Evolutionary conservation across 1,139 yeast species (phyloP), one percentile per base, ranked within the genome.

Genomic region (Wickerhamomyces sp.): DNA sequence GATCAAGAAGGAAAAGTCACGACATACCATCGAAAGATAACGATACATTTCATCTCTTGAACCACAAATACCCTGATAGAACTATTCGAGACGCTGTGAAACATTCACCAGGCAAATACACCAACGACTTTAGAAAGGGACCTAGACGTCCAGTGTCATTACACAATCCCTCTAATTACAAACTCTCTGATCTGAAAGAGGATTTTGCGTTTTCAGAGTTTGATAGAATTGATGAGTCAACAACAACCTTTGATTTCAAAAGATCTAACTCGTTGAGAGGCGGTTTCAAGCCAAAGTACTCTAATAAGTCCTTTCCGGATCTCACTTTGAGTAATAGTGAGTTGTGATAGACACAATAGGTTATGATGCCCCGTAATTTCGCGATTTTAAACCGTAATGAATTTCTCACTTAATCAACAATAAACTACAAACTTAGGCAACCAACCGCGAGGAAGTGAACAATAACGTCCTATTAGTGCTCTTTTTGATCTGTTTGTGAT

Each of bases 211-310:
- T 33, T 12, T n/a, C 26, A 14, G 27, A 15, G 15, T 26, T 27
- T 19, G 36, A 33, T 14, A 26, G 19, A 10, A 24, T 33, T 27
- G 36, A 33, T 15, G 31, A 33, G 10, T 33, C 36, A 4, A 26
- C 35, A 5, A 25, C 18, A 6, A 22, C 34, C 10, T 16, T 15
- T 14, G 34, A 31, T 16, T 22, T 31, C 5, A 31, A 22, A 14
- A 14, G 15, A 2, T 5, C 14, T 8, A 15, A 22, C 14, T n/a
- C 26, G n/a, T 7, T 20, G 3, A 13, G 25, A 30, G 33, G 24
- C n/a, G n/a, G n/a, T n/a, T n/a, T n/a, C n/a, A 12, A n/a, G 28
- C n/a, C 6, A 13, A 30, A 30, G 17, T n/a, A 31, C n/a, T 21
- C 28, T 8, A 31, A 21, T 12, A 21, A 16, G 14, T 21, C 28